These are phyloP conservation scores for Phytophthora colocasiae DNA, from an alignment of 352 stramenopile genomes.

Conservation along the genomic window DNA sequence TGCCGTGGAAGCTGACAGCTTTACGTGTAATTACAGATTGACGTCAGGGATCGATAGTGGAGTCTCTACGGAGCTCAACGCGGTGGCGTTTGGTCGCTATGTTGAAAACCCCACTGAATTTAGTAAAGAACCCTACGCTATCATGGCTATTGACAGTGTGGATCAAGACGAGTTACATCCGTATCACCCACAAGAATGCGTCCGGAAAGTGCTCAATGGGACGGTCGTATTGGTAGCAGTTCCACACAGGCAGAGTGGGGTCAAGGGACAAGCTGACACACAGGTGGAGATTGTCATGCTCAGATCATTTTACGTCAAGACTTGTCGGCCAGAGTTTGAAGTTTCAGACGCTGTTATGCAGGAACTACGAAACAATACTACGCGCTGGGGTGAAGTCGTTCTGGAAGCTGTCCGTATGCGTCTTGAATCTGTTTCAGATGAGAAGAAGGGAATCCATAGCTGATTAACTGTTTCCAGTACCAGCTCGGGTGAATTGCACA, in stretches of 20 bases:
- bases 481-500: too few species aligned
- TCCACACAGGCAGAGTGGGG: not conserved
- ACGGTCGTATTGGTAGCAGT: constrained; percentile 20
- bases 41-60: constrained; percentile 16
- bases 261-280: not conserved
- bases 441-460: too few species aligned
- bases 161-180: constrained; percentile 46
- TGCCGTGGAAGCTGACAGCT: constrained; percentile 12
- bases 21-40: constrained; percentile 20
- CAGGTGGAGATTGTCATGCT: constrained; percentile 25
- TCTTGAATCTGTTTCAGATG: not conserved
- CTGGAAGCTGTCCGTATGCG: constrained; percentile 20
- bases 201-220: constrained; percentile 31
- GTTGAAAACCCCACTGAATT: not conserved
- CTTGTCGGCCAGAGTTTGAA: constrained; percentile 20
- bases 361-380: constrained; percentile 10
- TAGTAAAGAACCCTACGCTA: constrained; percentile 11
- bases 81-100: constrained; percentile 24
- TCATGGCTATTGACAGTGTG: constrained; percentile 28
- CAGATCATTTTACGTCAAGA: constrained; percentile 16
- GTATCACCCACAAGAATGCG: constrained; percentile 31
- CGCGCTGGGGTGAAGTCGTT: constrained; percentile 21
- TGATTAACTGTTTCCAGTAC: too few species aligned
- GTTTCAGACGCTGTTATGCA: constrained; percentile 5
- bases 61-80: constrained; percentile 26